A percentile compares a stretch with the other conserved stretches of the same genome.
Conservation (phyloP, 306 rosid genomes). For the Trifolium dubium region DNA sequence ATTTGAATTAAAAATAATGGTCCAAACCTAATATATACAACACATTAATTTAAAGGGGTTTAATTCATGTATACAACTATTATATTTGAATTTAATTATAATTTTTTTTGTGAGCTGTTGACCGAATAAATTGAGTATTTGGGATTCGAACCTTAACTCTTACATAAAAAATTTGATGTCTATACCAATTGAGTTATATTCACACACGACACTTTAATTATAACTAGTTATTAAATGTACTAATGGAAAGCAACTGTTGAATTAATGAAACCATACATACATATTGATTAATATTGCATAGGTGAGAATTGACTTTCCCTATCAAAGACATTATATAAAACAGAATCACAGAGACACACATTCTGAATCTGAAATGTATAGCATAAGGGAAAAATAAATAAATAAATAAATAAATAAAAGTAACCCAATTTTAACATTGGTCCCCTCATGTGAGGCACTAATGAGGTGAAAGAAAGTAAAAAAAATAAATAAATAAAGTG, state of each 20-base stretch:
- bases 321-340: conserved; percentile 15
- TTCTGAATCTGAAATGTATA: conserved; percentile 38
- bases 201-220: too few relatives aligned
- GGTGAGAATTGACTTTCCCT: conserved; percentile 46
- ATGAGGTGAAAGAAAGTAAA: conserved; percentile 40
- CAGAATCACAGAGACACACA: conserved; percentile 46
- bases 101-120: too few relatives aligned
- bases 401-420: conserved; percentile 35
- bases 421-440: conserved; percentile 45
- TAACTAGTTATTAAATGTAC: neutral
- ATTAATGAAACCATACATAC: conserved; percentile 42
- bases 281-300: conserved; percentile 43
- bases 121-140: too few relatives aligned
- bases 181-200: too few relatives aligned
- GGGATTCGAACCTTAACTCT: too few relatives aligned
- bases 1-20: too few relatives aligned
- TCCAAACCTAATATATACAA: neutral
- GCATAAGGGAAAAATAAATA: conserved; percentile 33
- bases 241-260: conserved; percentile 47
- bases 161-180: too few relatives aligned
- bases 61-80: too few relatives aligned
- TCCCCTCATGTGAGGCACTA: conserved; percentile 55
- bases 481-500: neutral
- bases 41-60: too few relatives aligned
- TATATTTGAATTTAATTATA: too few relatives aligned